A percentile compares a stretch with the other conserved stretches of the same genome.
phyloP scores from a whole-genome alignment of 495 filamentous ascomycete species.

The Aspergillus conjunctus region DNA sequence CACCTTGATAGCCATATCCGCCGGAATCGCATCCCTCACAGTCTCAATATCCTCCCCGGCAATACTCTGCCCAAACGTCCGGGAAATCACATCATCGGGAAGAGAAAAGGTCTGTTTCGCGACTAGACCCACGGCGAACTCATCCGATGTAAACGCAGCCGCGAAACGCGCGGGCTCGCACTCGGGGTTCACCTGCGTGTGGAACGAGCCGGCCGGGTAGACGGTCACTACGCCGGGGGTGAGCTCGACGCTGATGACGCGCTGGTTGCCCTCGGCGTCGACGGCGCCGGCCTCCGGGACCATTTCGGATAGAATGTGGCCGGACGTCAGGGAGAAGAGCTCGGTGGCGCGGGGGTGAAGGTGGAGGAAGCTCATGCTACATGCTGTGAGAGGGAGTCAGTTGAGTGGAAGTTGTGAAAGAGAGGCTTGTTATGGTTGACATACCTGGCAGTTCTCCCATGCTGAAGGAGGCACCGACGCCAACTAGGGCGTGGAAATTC shows the following conservation, averaged over 20 bases:
- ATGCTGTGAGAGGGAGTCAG: constrained; percentile 37
- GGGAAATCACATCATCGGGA: constrained; percentile 26
- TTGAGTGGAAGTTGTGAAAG: too few species aligned
- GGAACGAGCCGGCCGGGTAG: constrained; percentile 49
- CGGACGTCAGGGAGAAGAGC: constrained; percentile 42
- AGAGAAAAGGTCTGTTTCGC: constrained; percentile 25
- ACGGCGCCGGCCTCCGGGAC: constrained; percentile 38
- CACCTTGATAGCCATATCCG: constrained; percentile 23
- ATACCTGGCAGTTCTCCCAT: constrained; percentile 34
- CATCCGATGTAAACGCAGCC: constrained; percentile 30
- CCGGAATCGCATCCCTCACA: constrained; percentile 26
- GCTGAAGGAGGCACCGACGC: constrained; percentile 26
- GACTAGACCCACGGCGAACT: constrained; percentile 29
- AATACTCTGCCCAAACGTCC: constrained; percentile 30
- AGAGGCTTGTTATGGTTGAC: too few species aligned
- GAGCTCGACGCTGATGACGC: constrained; percentile 33
- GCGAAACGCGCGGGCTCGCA: constrained; percentile 33
- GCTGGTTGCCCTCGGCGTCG: constrained; percentile 28
- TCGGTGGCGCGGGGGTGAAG: constrained; percentile 45
- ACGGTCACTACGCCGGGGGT: constrained; percentile 49
- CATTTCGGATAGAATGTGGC: constrained; percentile 46
- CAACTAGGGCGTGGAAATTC: constrained; percentile 27
- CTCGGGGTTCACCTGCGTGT: constrained; percentile 54
- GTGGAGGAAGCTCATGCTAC: constrained; percentile 52
- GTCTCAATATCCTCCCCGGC: constrained; percentile 32